phyloP scores from a whole-genome alignment of 345 rosid genomes.

The Balakata baccata region DNA sequence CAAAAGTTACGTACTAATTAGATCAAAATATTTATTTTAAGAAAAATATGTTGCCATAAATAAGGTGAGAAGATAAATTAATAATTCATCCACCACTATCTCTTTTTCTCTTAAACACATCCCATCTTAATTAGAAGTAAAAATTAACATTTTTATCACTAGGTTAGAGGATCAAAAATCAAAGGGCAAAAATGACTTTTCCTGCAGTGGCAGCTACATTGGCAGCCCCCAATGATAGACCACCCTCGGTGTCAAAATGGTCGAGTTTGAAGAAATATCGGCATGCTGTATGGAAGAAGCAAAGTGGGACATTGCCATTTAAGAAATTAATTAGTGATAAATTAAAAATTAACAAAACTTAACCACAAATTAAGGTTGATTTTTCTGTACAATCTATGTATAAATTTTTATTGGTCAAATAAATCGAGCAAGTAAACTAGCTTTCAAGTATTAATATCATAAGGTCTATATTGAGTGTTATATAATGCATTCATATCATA shows the following conservation, averaged over 20 bases:
- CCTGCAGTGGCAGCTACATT: background rate
- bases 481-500: background rate
- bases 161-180: background rate
- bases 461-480: background rate
- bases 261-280: constrained; percentile 20
- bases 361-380: constrained; percentile 9
- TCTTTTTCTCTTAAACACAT: no score
- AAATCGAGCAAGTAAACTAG: constrained; percentile 16
- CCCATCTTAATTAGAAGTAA: no score
- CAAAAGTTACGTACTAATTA: no score
- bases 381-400: constrained; percentile 10
- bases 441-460: constrained; percentile 13
- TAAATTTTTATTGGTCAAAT: constrained; percentile 1
- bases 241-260: background rate
- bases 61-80: no score
- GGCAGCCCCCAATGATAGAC: background rate
- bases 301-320: constrained; percentile 10
- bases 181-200: constrained; percentile 3
- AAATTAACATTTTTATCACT: no score
- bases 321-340: background rate
- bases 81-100: no score
- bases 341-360: background rate
- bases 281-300: constrained; percentile 27
- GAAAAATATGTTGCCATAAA: no score
- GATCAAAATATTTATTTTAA: no score